Evolutionary conservation across 441 rosid genomes (phyloP), one percentile per base, ranked within the genome.

Genomic region (Adansonia madagascariensis): DNA sequence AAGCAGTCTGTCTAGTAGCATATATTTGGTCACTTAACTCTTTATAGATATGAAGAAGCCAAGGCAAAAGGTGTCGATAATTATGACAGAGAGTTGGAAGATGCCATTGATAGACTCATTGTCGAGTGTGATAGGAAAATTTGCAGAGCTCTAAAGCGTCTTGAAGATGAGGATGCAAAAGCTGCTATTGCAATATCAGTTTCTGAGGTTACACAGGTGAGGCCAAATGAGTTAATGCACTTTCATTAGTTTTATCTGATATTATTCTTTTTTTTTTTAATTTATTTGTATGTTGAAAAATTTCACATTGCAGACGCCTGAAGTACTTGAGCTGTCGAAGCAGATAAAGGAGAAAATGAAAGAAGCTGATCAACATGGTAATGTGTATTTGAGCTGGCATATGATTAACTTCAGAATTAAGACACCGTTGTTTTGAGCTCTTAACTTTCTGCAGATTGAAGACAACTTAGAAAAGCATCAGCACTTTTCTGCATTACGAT

Each of bases 181-280:
- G 98, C 99, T 79, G 99, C 99, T 31, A 91, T 94, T 80, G 99
- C 99, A 9, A 96, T 96, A 81, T 94, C 98, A 3, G 98, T 96
- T 53, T 89, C 98, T 5, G 95, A 96, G 85, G 98, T 96, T 86
- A 96, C 99, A 15, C 99, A 82, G 98, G 99, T 96, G 71, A 73
- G 47, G 76, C 17, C 39, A 14, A 27, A 49, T 49, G 35, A n/a
- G 50, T 47, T 77, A 4, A 5, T 63, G 43, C 64, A 1, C 62
- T 35, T 53, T 60, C 65, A 35, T 55, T 59, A 64, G 12, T 65
- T 62, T 70, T 17, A 10, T 47, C 49, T 49, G 70, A 15, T 14
- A 7, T 47, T 53, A 27, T 31, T 63, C 12, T 8, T 22, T 14
- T 60, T 17, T 27, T 27, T 27, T 27, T 18, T 74, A 4, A 27